Base-by-base conservation (phyloP, 305 asterid genomes). In the Solanum aculeatissimum region DNA sequence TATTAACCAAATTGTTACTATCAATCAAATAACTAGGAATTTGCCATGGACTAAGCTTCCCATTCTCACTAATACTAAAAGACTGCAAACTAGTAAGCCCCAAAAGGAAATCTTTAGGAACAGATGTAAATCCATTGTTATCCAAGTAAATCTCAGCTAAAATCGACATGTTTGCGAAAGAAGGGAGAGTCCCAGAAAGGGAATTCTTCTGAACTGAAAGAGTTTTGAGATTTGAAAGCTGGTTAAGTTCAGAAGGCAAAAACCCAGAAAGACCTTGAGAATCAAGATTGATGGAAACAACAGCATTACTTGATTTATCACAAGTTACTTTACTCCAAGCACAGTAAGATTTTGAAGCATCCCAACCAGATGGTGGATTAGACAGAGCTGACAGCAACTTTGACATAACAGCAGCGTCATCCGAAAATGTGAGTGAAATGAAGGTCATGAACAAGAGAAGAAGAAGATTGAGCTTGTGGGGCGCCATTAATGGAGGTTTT, bases 291-390 rank as follows among this genome's bases (percentile, higher is more conserved):
- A 95, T 90, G 55, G 89, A 3, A 35, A 87, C 86, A 82, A 94
- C 98, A 85, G 80, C 89, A 35, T 84, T 43, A 81, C 78, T 66
- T 27, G 91, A 82, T 47, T 88, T 38, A 82, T 95, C 97, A 87
- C 98, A 95, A 63, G 16, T 65, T 45, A 95, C 89, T 38, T 71
- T 18, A 9, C 80, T 65, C 98, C 98, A 95, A 4, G 51, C 32
- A 86, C 98, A 95, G 89, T 87, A 92, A 58, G 29, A 81, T 7
- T 87, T 45, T 77, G 88, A 21, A 75, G 90, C 27, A 4, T 90
- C 79, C 98, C 98, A 95, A 86, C 95, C 95, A 14, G 89, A 4
- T 14, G 98, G 98, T 21, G 92, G 21, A 2, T 92, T 83, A 10
- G 97, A 86, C 77, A 95, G 87, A 54, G 95, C 83, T 43, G 90